phyloP scores from a whole-genome alignment of 176 grass and related monocot genomes.

The Avena insularis region DNA sequence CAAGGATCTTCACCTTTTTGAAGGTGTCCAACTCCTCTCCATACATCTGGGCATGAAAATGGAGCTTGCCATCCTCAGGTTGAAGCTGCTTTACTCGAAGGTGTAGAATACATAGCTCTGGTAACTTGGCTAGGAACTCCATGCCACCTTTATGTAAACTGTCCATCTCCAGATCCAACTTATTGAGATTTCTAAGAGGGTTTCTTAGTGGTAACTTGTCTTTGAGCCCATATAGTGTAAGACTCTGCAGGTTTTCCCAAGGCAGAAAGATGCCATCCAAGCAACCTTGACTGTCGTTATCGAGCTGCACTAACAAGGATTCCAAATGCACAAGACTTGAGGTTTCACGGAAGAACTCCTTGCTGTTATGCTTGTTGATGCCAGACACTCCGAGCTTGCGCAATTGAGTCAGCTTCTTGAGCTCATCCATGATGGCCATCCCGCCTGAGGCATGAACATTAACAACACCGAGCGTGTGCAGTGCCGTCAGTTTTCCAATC shows the following conservation, averaged over 20 bases:
- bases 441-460: background rate
- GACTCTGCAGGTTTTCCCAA: background rate
- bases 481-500: background rate
- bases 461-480: conserved; percentile 12
- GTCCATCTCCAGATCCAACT: background rate
- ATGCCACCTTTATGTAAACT: background rate
- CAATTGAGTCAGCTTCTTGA: conserved; percentile 34
- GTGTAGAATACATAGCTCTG: background rate
- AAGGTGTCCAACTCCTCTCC: background rate
- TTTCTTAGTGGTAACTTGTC: background rate
- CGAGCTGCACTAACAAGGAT: background rate
- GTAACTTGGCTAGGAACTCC: background rate
- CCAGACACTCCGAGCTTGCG: conserved; percentile 26
- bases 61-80: background rate
- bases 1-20: background rate
- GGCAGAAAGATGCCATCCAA: background rate
- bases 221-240: background rate
- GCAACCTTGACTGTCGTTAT: background rate
- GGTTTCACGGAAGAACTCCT: background rate
- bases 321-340: background rate
- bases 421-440: background rate
- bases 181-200: background rate
- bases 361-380: background rate
- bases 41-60: background rate
- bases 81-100: background rate